phyloP scores from a whole-genome alignment of 2,329 filamentous ascomycete species.

The Fusarium verrucosum region DNA sequence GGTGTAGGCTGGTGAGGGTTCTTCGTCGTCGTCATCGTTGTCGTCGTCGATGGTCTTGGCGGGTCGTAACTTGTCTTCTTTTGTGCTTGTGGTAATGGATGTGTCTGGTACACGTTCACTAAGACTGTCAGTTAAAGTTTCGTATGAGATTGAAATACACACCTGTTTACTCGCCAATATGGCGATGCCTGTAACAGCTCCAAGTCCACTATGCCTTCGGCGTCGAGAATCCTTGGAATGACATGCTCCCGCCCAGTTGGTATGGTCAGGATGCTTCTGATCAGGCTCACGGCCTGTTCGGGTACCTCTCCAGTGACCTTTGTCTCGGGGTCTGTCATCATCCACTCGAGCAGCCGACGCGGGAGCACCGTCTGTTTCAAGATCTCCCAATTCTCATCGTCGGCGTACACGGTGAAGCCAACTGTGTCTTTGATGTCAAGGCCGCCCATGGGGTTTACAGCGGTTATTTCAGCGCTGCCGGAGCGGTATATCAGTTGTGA shows the following conservation, averaged over 20 bases:
- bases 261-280: conserved; percentile 29
- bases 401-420: conserved; percentile 30
- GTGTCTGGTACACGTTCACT: conserved; percentile 33
- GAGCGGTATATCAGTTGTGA: conserved; percentile 20
- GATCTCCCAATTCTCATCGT: conserved; percentile 36
- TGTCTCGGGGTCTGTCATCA: conserved; percentile 36
- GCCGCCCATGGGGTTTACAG: conserved; percentile 27
- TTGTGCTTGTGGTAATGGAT: conserved; percentile 8
- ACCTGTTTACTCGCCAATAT: conserved; percentile 34
- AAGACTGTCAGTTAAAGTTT: conserved; percentile 1
- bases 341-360: conserved; percentile 38
- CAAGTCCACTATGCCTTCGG: conserved; percentile 30
- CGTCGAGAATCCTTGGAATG: conserved; percentile 26
- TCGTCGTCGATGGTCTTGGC: conserved; percentile 29
- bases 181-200: conserved; percentile 26
- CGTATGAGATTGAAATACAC: neutral
- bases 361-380: conserved; percentile 29
- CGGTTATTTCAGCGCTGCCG: conserved; percentile 23
- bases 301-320: neutral
- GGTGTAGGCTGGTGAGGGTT: conserved; percentile 15
- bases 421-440: conserved; percentile 33
- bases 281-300: conserved; percentile 31
- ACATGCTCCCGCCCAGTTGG: conserved; percentile 21
- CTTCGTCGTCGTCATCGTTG: conserved; percentile 10
- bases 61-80: conserved; percentile 16